Percentiles rank a stretch among this genome's conserved stretches.
Conservation (phyloP, 305 asterid species). For the Fraxinus paxiana region DNA sequence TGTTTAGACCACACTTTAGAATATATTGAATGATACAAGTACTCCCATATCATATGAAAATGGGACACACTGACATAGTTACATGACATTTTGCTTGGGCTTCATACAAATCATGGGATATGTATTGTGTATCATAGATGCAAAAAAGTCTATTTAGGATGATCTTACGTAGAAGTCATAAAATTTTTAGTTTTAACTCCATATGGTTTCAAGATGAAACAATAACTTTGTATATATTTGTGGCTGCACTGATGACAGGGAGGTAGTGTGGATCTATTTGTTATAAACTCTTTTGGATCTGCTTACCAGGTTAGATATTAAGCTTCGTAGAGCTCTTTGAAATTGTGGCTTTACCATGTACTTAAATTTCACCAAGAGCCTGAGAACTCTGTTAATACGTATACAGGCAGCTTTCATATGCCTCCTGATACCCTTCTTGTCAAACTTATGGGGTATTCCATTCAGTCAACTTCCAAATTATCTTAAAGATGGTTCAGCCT, state of each 20-base stretch:
- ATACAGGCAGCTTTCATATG: conserved; percentile 77
- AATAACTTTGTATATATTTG: conserved; percentile 21
- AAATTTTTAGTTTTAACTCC: conserved; percentile 4
- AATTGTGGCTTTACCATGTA: conserved; percentile 23
- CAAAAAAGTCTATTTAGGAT: not conserved
- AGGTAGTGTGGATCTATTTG: conserved; percentile 75
- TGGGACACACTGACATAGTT: not conserved
- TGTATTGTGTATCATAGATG: not conserved
- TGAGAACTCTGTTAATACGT: conserved; percentile 24
- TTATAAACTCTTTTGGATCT: conserved; percentile 88
- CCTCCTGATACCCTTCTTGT: conserved; percentile 89
- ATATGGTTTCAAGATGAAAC: conserved; percentile 8
- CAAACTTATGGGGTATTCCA: conserved; percentile 90
- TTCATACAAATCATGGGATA: not conserved
- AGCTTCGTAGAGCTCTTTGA: conserved; percentile 14
- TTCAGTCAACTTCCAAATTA: conserved; percentile 72
- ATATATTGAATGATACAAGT: not conserved
- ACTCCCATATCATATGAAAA: not conserved
- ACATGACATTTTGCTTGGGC: not conserved
- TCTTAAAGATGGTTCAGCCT: conserved; percentile 88
- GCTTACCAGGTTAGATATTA: conserved; percentile 69
- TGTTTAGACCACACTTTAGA: not conserved
- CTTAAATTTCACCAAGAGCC: conserved; percentile 27
- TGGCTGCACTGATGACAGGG: conserved; percentile 49
- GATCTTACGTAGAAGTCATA: not conserved